Conservation (phyloP, 177 flowering plant species). For the Tripterygium wilfordii region DNA sequence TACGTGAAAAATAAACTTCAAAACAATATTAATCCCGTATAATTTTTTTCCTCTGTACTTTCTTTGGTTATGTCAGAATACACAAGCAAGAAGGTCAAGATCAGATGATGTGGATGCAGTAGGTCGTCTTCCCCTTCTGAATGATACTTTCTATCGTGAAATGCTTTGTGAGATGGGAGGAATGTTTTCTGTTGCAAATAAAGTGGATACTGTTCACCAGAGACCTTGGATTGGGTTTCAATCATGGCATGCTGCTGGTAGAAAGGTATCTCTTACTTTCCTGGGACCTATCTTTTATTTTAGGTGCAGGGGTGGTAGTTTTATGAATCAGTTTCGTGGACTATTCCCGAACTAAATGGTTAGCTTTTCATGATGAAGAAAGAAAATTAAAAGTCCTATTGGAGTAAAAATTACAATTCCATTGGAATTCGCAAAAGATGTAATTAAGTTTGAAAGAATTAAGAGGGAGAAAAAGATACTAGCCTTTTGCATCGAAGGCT, state of each 20-base stretch:
- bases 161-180: slow-evolving; percentile 91
- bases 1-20: too few relatives aligned
- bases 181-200: slow-evolving; percentile 87
- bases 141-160: slow-evolving; percentile 62
- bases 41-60: slow-evolving; percentile 14
- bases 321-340: too few relatives aligned
- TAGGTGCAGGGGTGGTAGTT: neutral
- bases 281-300: neutral
- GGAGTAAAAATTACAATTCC: too few relatives aligned
- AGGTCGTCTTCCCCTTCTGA: slow-evolving; percentile 68
- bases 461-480: too few relatives aligned
- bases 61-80: slow-evolving; percentile 43
- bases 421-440: too few relatives aligned
- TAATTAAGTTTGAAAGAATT: too few relatives aligned
- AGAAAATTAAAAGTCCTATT: too few relatives aligned
- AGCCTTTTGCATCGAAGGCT: too few relatives aligned
- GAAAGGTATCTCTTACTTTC: slow-evolving; percentile 47
- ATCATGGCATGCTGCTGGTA: slow-evolving; percentile 93
- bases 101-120: slow-evolving; percentile 98
- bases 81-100: slow-evolving; percentile 50
- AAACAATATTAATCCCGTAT: too few relatives aligned
- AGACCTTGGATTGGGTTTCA: slow-evolving; percentile 99
- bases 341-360: too few relatives aligned
- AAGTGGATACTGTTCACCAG: slow-evolving; percentile 74
- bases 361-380: too few relatives aligned